These are phyloP conservation scores for Chaetomidium leptoderma DNA, from an alignment of 495 filamentous ascomycete genomes.

Conservation along the genomic window DNA sequence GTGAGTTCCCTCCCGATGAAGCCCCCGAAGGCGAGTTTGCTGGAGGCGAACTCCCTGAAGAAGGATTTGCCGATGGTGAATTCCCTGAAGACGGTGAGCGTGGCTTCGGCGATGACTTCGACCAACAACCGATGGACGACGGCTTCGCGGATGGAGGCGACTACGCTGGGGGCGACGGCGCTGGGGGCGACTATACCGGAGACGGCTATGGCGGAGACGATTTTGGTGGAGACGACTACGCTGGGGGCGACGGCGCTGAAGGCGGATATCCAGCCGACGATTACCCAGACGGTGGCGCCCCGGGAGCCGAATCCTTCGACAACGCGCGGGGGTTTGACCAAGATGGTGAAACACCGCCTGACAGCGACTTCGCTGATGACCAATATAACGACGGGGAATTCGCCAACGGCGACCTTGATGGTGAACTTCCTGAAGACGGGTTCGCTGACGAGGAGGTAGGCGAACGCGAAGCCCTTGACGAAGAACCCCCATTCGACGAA, in stretches of 20 bases:
- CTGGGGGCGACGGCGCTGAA: background rate
- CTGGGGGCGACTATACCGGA: background rate
- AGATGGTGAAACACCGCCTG: background rate
- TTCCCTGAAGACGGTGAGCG: constrained; percentile 6
- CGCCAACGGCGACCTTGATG: background rate
- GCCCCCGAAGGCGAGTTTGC: background rate
- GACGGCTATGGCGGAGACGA: background rate
- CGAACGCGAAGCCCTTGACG: background rate
- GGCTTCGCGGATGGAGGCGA: background rate
- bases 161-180: background rate
- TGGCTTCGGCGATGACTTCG: constrained; percentile 2
- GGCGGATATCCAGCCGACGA: background rate
- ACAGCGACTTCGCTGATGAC: background rate
- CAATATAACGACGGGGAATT: background rate
- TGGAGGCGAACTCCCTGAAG: background rate
- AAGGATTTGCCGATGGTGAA: background rate
- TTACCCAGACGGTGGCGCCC: background rate
- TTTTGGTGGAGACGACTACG: background rate
- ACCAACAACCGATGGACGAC: background rate
- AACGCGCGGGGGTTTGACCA: background rate
- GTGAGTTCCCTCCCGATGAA: too few species aligned
- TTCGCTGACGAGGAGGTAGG: constrained; percentile 1
- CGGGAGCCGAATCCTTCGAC: background rate
- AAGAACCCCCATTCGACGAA: background rate
- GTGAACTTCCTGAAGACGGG: background rate